Percentiles rank a stretch among this genome's conserved stretches.
Conservation (phyloP, 2,329 filamentous ascomycete genomes). For the Claviceps pusilla region DNA sequence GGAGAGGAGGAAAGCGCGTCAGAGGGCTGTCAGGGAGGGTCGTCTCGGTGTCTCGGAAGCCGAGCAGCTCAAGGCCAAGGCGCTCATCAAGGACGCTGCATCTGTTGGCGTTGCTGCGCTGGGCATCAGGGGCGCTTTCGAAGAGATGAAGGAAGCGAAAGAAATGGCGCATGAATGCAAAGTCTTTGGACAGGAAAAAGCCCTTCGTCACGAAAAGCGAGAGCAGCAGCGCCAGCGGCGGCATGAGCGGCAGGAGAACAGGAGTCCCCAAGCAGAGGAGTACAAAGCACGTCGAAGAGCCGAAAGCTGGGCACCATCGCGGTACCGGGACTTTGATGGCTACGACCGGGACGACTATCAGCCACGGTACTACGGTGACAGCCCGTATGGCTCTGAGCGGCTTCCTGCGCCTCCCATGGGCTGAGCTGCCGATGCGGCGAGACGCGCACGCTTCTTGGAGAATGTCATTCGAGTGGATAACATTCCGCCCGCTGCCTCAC, state of each 20-base stretch:
- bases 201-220: constrained; percentile 33
- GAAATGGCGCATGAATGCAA: constrained; percentile 33
- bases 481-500: neutral
- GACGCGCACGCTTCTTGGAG: neutral
- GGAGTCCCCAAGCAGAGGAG: constrained; percentile 17
- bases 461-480: neutral
- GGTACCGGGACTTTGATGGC: constrained; percentile 22
- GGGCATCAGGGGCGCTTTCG: constrained; percentile 41
- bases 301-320: constrained; percentile 29
- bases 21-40: constrained; percentile 39
- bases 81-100: constrained; percentile 42
- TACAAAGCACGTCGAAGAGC: constrained; percentile 21
- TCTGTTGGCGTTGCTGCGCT: constrained; percentile 42
- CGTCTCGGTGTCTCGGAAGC: constrained; percentile 35
- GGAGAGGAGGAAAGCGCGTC: constrained; percentile 38
- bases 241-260: neutral
- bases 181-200: constrained; percentile 35
- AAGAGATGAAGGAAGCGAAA: constrained; percentile 40
- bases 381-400: constrained; percentile 26
- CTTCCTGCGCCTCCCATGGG: constrained; percentile 23
- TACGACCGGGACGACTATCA: constrained; percentile 27
- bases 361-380: constrained; percentile 32
- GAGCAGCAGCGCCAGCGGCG: constrained; percentile 18
- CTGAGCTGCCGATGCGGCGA: constrained; percentile 3
- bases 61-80: constrained; percentile 41